phyloP scores from a whole-genome alignment of 306 rosid species.

The Hippophae gyantsensis region DNA sequence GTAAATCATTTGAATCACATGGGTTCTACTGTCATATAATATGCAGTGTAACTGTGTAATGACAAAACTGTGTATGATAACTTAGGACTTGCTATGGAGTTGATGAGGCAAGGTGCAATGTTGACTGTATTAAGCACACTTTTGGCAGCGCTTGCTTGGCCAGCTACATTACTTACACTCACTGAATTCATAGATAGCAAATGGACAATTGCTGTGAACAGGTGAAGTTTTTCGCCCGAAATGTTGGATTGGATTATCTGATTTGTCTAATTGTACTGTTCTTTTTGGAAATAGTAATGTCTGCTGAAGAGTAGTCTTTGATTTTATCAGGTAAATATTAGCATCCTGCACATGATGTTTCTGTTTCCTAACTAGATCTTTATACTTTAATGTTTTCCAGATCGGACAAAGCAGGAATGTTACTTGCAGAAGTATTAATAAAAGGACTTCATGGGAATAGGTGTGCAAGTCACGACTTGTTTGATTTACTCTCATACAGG shows the following conservation, averaged over 20 bases:
- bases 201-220: conserved; percentile 44
- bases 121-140: conserved; percentile 41
- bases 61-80: conserved; percentile 10
- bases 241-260: no score
- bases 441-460: conserved; percentile 48
- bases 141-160: conserved; percentile 40
- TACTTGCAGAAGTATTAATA: conserved; percentile 39
- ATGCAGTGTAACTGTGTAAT: neutral
- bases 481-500: neutral
- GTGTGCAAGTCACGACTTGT: conserved; percentile 5
- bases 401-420: conserved; percentile 47
- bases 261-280: no score
- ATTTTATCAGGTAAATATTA: neutral
- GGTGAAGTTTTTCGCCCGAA: conserved; percentile 17
- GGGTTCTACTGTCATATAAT: conserved; percentile 9
- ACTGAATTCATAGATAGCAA: conserved; percentile 45
- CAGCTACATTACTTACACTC: conserved; percentile 36
- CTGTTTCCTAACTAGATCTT: neutral
- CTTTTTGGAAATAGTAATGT: neutral
- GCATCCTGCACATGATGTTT: neutral
- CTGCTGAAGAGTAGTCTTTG: neutral
- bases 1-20: conserved; percentile 24
- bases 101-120: conserved; percentile 52
- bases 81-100: conserved; percentile 33
- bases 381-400: conserved; percentile 19